A percentile compares a stretch with the other conserved stretches of the same genome.
Conservation (phyloP, 371 early-diverging fungal species). For the Mucor circinelloides region DNA sequence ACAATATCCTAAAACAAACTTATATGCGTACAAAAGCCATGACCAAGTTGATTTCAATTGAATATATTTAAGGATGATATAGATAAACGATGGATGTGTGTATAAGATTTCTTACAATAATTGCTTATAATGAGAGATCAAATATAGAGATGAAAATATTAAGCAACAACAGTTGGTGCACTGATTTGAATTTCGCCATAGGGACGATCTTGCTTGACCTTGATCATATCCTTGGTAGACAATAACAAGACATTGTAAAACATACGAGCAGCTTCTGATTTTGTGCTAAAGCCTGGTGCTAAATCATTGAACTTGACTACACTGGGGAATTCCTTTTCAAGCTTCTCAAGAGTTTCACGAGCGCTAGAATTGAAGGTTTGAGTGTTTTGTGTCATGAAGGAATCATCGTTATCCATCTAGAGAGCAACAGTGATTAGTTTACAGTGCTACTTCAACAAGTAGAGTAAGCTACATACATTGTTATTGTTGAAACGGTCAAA, state of each 20-base stretch:
- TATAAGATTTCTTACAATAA: background rate
- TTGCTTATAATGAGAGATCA: background rate
- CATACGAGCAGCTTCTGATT: slow-evolving; percentile 76
- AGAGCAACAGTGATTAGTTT: background rate
- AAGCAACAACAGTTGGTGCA: slow-evolving; percentile 20
- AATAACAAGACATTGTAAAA: slow-evolving; percentile 94
- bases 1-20: background rate
- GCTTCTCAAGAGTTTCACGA: slow-evolving; percentile 19
- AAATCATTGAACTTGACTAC: slow-evolving; percentile 32
- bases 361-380: slow-evolving; percentile 17
- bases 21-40: background rate
- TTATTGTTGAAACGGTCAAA: background rate
- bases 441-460: background rate
- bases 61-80: background rate
- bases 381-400: slow-evolving; percentile 18
- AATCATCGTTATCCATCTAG: slow-evolving; percentile 4
- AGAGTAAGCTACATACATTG: background rate
- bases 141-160: background rate
- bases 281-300: slow-evolving; percentile 36
- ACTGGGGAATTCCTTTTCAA: slow-evolving; percentile 24
- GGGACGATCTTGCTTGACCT: slow-evolving; percentile 78
- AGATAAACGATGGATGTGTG: background rate
- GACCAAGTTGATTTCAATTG: background rate
- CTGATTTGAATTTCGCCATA: slow-evolving; percentile 84
- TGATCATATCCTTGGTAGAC: slow-evolving; percentile 83